These are phyloP conservation scores for Citrus sinensis DNA, from an alignment of 345 rosid species.

Conservation along the genomic window DNA sequence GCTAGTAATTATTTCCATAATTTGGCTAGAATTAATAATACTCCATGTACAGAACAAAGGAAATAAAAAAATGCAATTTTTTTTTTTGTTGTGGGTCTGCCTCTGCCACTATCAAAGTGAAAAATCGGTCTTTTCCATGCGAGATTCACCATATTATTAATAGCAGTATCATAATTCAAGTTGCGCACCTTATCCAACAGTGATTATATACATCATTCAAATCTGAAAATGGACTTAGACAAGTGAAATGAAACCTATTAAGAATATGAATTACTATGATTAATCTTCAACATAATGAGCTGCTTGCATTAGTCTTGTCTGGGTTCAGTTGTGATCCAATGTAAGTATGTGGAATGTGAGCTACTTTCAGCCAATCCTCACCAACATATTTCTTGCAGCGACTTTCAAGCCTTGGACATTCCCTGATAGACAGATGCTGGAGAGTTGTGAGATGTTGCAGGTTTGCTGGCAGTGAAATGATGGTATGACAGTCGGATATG, in stretches of 20 bases:
- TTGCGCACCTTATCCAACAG: neutral
- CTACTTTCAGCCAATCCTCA: slow-evolving; percentile 10
- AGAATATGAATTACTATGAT: neutral
- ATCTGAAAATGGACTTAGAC: neutral
- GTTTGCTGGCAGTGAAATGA: neutral
- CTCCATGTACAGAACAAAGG: neutral
- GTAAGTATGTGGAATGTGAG: neutral
- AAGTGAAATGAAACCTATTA: neutral
- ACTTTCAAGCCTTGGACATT: slow-evolving; percentile 5
- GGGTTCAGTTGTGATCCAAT: neutral
- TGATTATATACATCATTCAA: neutral
- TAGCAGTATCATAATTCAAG: neutral
- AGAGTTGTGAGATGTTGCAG: neutral
- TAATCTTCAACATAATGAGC: neutral
- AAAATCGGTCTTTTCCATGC: neutral
- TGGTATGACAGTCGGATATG: neutral
- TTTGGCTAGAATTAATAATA: neutral
- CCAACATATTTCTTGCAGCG: neutral
- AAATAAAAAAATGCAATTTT: neutral
- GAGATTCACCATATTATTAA: neutral
- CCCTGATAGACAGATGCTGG: slow-evolving; percentile 17
- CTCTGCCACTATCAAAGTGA: neutral
- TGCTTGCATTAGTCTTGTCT: neutral
- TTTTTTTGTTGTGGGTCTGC: neutral
- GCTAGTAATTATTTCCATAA: neutral